Evolutionary conservation across 1,139 yeast species (phyloP).

Genomic region (Protomyces pachydermus): DNA sequence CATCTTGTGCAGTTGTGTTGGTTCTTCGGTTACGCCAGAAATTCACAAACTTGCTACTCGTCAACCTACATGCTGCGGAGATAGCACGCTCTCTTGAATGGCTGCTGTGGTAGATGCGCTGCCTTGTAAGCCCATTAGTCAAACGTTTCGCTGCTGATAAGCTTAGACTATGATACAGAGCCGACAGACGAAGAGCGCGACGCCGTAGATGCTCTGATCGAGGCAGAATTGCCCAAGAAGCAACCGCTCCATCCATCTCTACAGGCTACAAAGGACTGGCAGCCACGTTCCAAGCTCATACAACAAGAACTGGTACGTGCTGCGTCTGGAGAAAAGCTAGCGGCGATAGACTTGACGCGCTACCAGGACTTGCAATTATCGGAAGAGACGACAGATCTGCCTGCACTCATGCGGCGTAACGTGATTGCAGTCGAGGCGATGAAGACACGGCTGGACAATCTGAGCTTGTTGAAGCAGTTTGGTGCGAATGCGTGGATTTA

Average conservation of each 20-base stretch:
- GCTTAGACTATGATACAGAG: slow-evolving; percentile 3
- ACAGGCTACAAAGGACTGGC: neutral
- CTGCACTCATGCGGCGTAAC: slow-evolving; percentile 1
- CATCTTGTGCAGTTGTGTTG: neutral
- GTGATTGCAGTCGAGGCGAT: slow-evolving; percentile 17
- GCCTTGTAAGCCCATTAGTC: neutral
- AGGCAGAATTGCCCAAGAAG: slow-evolving; percentile 6
- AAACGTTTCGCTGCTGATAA: neutral
- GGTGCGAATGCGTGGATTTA: slow-evolving; percentile 22
- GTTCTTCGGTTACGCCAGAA: neutral
- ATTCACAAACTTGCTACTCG: neutral
- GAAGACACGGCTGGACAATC: slow-evolving; percentile 5
- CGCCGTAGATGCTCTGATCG: slow-evolving; percentile 16
- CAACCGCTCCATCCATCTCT: slow-evolving; percentile 21
- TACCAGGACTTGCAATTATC: slow-evolving; percentile 2
- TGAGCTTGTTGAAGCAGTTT: slow-evolving; percentile 6
- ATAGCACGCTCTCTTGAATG: neutral
- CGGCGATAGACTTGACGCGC: slow-evolving; percentile 21
- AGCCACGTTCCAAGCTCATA: slow-evolving; percentile 3
- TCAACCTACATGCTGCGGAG: neutral
- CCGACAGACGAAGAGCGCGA: slow-evolving; percentile 21
- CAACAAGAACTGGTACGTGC: slow-evolving; percentile 13
- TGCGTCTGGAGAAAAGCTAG: neutral
- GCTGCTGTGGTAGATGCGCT: neutral
- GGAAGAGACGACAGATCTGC: neutral